These are phyloP conservation scores for Lablab purpureus DNA, from an alignment of 306 rosid genomes.

Conservation along the genomic window DNA sequence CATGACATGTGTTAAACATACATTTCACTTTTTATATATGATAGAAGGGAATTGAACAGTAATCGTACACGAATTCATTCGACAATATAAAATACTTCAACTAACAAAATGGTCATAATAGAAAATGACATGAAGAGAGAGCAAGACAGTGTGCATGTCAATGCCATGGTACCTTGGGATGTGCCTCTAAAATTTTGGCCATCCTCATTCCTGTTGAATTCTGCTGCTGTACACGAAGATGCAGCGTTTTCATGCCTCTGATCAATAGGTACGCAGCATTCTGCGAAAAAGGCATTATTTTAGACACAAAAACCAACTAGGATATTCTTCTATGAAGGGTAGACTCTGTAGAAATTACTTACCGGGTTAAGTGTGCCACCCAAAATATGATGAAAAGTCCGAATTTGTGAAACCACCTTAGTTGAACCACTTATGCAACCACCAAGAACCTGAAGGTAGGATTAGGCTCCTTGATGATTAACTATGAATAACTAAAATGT, in stretches of 20 bases:
- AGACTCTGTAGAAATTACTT: slow-evolving; percentile 48
- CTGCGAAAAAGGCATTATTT: slow-evolving; percentile 53
- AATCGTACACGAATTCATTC: neutral
- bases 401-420: slow-evolving; percentile 74
- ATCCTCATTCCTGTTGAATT: slow-evolving; percentile 83
- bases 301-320: slow-evolving; percentile 25
- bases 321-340: slow-evolving; percentile 25
- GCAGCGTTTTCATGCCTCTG: slow-evolving; percentile 97
- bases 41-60: neutral
- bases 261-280: slow-evolving; percentile 96
- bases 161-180: slow-evolving; percentile 79
- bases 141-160: neutral
- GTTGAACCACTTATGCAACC: slow-evolving; percentile 88
- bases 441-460: slow-evolving; percentile 73
- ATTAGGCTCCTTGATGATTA: slow-evolving; percentile 14
- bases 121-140: neutral
- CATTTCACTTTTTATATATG: slow-evolving; percentile 2
- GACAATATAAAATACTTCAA: neutral
- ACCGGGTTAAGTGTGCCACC: slow-evolving; percentile 96
- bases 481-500: slow-evolving; percentile 1
- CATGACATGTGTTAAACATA: slow-evolving; percentile 10
- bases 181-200: slow-evolving; percentile 94
- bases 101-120: neutral
- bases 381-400: slow-evolving; percentile 83
- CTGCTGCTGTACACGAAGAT: slow-evolving; percentile 96